Conservation (phyloP, 1,139 yeast species). For the Sugiyamaella pinicola region DNA sequence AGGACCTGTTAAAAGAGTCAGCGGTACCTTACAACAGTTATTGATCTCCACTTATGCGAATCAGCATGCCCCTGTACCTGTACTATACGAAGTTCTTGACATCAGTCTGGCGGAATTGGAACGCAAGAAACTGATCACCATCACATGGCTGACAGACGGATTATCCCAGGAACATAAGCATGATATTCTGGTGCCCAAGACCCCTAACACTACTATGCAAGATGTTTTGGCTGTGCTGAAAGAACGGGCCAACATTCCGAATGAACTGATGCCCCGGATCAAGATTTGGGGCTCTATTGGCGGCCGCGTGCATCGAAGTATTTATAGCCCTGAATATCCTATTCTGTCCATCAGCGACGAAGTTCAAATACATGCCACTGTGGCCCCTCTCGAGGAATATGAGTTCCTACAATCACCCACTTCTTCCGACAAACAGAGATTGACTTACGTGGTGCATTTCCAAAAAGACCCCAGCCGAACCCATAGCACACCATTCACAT, state of each 20-base stretch:
- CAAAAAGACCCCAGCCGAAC: constrained; percentile 66
- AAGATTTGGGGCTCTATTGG: constrained; percentile 58
- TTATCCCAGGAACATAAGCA: constrained; percentile 55
- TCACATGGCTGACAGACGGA: constrained; percentile 43
- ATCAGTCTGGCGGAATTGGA: constrained; percentile 79
- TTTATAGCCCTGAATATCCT: constrained; percentile 30
- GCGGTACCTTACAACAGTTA: constrained; percentile 46
- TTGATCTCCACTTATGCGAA: constrained; percentile 45
- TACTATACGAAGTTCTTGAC: constrained; percentile 69
- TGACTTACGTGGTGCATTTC: constrained; percentile 68
- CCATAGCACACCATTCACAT: constrained; percentile 89
- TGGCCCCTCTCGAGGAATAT: constrained; percentile 40
- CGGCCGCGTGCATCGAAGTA: constrained; percentile 34
- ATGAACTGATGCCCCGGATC: constrained; percentile 52
- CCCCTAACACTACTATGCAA: constrained; percentile 57
- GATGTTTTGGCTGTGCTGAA: constrained; percentile 62
- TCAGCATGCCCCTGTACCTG: constrained; percentile 37
- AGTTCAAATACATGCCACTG: constrained; percentile 40
- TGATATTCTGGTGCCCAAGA: constrained; percentile 69
- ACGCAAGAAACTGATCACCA: constrained; percentile 62
- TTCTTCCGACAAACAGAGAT: constrained; percentile 34
- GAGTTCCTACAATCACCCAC: constrained; percentile 32
- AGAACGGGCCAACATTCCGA: constrained; percentile 55
- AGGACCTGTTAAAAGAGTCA: constrained; percentile 37
- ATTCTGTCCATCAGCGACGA: constrained; percentile 35